Evolutionary conservation across 2,329 filamentous ascomycete genomes (phyloP).

Genomic region (Lasiodiplodia gonubiensis): DNA sequence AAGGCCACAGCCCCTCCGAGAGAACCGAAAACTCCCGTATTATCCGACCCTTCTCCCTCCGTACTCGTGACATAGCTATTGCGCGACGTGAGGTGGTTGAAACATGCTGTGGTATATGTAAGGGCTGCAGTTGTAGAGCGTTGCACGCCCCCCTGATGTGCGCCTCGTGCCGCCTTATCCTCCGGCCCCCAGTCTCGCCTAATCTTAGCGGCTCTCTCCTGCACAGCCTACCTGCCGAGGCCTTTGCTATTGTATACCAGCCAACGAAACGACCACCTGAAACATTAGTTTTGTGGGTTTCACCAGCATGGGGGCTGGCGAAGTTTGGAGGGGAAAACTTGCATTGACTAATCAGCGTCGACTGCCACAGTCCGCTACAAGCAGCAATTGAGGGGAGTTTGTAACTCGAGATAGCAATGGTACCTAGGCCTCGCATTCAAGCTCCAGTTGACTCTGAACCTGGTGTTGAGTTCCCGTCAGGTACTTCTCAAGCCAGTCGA

Average conservation of each 20-base stretch:
- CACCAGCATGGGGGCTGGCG: background rate
- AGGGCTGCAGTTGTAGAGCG: background rate
- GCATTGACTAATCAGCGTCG: too few relatives aligned
- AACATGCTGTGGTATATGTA: background rate
- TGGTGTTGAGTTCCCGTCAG: too few relatives aligned
- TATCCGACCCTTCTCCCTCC: too few relatives aligned
- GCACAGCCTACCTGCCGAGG: background rate
- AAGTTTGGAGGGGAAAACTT: too few relatives aligned
- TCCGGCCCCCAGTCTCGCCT: background rate
- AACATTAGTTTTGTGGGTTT: background rate
- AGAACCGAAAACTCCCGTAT: background rate
- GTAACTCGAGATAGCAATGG: too few relatives aligned
- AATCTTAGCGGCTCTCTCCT: background rate
- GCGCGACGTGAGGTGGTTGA: background rate
- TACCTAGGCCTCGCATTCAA: too few relatives aligned
- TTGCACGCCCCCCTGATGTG: background rate
- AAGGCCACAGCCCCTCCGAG: background rate
- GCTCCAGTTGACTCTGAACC: too few relatives aligned
- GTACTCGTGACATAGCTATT: too few relatives aligned
- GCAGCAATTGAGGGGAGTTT: too few relatives aligned
- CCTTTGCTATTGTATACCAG: background rate
- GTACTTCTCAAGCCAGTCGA: background rate
- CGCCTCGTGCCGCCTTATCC: background rate
- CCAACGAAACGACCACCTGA: background rate
- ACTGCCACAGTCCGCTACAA: too few relatives aligned